A percentile compares a stretch with the other conserved stretches of the same genome.
These are phyloP conservation scores for Starmerella apis DNA, from an alignment of 805 yeast genomes.

Conservation along the genomic window DNA sequence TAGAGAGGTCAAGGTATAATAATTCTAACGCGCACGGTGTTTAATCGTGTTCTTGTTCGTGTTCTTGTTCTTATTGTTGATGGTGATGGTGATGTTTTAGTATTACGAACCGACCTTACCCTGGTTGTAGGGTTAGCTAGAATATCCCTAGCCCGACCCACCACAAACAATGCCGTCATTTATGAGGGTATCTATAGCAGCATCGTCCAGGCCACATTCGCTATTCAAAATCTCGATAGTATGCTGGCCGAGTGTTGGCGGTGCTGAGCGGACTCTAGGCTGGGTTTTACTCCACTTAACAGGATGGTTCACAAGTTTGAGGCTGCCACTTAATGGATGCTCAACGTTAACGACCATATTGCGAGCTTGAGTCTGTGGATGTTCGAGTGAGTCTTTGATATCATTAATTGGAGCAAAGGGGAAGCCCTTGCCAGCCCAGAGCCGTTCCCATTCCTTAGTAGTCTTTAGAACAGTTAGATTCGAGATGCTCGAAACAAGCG, in stretches of 20 bases:
- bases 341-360: constrained; percentile 32
- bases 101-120: too few relatives aligned
- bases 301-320: constrained; percentile 34
- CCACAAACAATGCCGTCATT: constrained; percentile 25
- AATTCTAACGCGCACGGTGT: too few relatives aligned
- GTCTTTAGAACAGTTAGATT: constrained; percentile 28
- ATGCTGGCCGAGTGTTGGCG: constrained; percentile 36
- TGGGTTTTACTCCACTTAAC: constrained; percentile 34
- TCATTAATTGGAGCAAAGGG: constrained; percentile 38
- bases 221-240: constrained; percentile 29
- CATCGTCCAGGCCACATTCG: constrained; percentile 23
- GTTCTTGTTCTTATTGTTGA: too few relatives aligned
- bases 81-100: too few relatives aligned
- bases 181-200: constrained; percentile 25
- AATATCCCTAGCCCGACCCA: constrained; percentile 4
- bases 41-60: too few relatives aligned
- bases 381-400: constrained; percentile 31
- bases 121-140: too few relatives aligned
- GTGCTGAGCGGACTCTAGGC: constrained; percentile 31
- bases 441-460: constrained; percentile 32
- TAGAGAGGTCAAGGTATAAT: too few relatives aligned
- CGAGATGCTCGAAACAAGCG: constrained; percentile 30
- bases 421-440: constrained; percentile 31
- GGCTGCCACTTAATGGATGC: constrained; percentile 33
- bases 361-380: constrained; percentile 33